phyloP scores from a whole-genome alignment of 1,284 basidiomycete genomes.

The Rhizoctonia solani region DNA sequence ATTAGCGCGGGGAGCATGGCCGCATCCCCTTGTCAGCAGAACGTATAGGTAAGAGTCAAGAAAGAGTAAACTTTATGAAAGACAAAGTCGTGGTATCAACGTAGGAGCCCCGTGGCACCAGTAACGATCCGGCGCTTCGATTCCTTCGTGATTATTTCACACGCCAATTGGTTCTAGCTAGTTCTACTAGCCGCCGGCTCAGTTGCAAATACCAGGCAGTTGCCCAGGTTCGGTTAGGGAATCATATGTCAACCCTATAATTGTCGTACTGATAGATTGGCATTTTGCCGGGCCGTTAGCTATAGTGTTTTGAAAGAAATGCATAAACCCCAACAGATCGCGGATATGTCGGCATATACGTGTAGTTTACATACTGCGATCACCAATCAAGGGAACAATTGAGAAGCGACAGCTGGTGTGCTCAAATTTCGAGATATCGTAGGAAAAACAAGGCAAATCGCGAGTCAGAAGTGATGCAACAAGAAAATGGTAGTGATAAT shows the following conservation, averaged over 20 bases:
- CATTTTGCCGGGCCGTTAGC: background rate
- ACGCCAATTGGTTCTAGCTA: conserved; percentile 4
- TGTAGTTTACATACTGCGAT: background rate
- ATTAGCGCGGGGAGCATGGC: conserved; percentile 30
- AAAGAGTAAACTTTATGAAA: background rate
- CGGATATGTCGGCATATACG: background rate
- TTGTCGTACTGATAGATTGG: too few relatives aligned
- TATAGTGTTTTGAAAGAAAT: background rate
- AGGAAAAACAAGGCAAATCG: too few relatives aligned
- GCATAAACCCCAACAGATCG: background rate
- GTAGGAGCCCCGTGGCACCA: conserved; percentile 24
- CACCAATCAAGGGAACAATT: too few relatives aligned
- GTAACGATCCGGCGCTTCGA: conserved; percentile 8
- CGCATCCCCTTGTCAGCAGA: conserved; percentile 8
- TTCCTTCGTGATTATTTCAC: background rate
- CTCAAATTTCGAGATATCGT: too few relatives aligned
- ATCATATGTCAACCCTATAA: background rate
- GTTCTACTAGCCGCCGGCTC: background rate
- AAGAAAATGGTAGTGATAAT: too few relatives aligned
- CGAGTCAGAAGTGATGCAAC: too few relatives aligned
- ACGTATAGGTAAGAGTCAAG: background rate
- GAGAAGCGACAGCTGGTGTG: too few relatives aligned
- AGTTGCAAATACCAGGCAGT: background rate
- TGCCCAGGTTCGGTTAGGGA: too few relatives aligned
- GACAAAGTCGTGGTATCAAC: background rate